These are phyloP conservation scores for Lentinula raphanica DNA, from an alignment of 768 basidiomycete species.

Conservation along the genomic window DNA sequence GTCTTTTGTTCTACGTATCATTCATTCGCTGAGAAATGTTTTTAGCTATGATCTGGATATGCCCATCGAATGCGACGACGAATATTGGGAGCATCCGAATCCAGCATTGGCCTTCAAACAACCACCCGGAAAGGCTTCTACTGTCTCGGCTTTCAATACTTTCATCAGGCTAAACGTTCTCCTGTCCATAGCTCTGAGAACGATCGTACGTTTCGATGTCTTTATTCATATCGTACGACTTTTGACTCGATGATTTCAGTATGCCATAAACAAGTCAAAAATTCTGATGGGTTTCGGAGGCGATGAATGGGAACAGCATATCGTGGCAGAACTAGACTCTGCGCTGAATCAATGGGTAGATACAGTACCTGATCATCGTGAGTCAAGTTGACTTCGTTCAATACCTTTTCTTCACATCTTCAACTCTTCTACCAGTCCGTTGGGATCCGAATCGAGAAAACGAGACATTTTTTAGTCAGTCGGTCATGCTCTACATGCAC, in stretches of 20 bases:
- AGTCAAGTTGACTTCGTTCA: conserved; percentile 13
- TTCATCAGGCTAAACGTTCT: conserved; percentile 40
- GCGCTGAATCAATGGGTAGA: conserved; percentile 57
- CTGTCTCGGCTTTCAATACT: conserved; percentile 34
- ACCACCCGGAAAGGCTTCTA: conserved; percentile 37
- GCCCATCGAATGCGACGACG: conserved; percentile 45
- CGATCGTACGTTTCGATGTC: conserved; percentile 27
- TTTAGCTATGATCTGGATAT: conserved; percentile 45
- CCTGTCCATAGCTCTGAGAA: conserved; percentile 39
- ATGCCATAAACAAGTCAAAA: conserved; percentile 64
- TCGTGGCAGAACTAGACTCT: conserved; percentile 57
- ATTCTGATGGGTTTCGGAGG: conserved; percentile 45
- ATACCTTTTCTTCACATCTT: not conserved
- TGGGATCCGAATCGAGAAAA: conserved; percentile 41
- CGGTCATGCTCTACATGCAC: conserved; percentile 28
- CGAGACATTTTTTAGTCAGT: conserved; percentile 34
- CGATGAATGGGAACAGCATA: conserved; percentile 40
- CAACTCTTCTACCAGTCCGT: conserved; percentile 23
- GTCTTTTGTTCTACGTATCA: conserved; percentile 13
- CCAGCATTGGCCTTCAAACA: conserved; percentile 40
- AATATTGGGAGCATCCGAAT: conserved; percentile 40
- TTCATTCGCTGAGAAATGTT: not conserved
- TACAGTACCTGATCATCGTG: conserved; percentile 38
- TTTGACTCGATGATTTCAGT: conserved; percentile 34
- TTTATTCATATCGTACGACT: conserved; percentile 11